phyloP scores from a whole-genome alignment of 768 basidiomycete genomes.

The Saitozyma sp. region DNA sequence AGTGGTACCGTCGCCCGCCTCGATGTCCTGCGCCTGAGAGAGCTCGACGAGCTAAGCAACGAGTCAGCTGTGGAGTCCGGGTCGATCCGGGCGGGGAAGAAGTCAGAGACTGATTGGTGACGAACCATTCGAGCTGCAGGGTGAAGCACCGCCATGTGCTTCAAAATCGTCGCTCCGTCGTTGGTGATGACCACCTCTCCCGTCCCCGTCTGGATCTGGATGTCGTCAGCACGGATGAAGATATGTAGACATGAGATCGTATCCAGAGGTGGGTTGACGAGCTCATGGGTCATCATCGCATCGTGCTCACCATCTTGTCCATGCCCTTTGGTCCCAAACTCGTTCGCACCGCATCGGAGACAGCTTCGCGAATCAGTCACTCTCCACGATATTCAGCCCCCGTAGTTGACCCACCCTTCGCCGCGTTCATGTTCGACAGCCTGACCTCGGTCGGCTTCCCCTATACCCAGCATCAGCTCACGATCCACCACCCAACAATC shows the following conservation, averaged over 20 bases:
- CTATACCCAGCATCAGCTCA: slow-evolving; percentile 54
- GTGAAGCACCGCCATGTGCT: slow-evolving; percentile 86
- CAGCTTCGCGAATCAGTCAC: slow-evolving; percentile 60
- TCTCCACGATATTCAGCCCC: not conserved
- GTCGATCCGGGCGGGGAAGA: too few relatives aligned
- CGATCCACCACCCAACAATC: too few relatives aligned
- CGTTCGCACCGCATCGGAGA: slow-evolving; percentile 95
- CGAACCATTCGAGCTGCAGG: slow-evolving; percentile 96
- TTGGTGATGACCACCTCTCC: slow-evolving; percentile 98
- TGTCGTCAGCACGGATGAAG: slow-evolving; percentile 4
- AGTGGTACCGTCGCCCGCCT: slow-evolving; percentile 98
- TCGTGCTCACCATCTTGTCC: slow-evolving; percentile 88
- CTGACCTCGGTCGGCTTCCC: slow-evolving; percentile 98
- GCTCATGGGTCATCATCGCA: not conserved
- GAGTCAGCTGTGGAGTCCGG: too few relatives aligned
- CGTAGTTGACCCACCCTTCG: slow-evolving; percentile 60
- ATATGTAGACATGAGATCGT: not conserved
- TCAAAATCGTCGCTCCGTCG: slow-evolving; percentile 96
- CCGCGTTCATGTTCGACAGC: slow-evolving; percentile 94
- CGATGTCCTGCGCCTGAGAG: slow-evolving; percentile 95
- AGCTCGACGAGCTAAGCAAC: slow-evolving; percentile 81
- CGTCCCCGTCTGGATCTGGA: slow-evolving; percentile 89
- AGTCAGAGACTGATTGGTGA: slow-evolving; percentile 8
- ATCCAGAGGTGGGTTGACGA: not conserved
- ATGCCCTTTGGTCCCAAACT: slow-evolving; percentile 95